Conservation (phyloP, 257 asterid genomes). For the Solanum paucissectum region DNA sequence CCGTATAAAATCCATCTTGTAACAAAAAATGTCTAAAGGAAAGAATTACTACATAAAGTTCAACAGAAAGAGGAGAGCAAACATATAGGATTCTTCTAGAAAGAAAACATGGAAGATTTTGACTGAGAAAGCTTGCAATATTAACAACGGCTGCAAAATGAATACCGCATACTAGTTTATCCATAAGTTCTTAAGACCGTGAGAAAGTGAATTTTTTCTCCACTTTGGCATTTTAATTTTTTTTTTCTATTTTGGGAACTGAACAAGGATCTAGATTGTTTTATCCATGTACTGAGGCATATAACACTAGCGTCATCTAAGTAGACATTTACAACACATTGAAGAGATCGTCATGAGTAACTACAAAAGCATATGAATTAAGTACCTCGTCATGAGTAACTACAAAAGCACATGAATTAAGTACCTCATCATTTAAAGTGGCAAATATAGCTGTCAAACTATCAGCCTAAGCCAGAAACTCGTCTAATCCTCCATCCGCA, state of each 20-base stretch:
- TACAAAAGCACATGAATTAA: neutral
- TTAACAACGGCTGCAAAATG: neutral
- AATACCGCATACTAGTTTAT: neutral
- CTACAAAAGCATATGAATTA: neutral
- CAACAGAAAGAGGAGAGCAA: neutral
- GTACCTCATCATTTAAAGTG: slow-evolving; percentile 97
- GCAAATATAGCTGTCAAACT: slow-evolving; percentile 94
- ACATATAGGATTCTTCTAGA: neutral
- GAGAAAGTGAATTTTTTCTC: neutral
- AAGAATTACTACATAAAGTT: neutral
- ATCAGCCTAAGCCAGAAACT: slow-evolving; percentile 93
- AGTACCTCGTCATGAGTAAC: slow-evolving; percentile 59
- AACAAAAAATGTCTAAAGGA: neutral
- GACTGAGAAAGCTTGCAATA: neutral
- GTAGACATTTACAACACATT: neutral
- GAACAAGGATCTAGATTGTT: neutral
- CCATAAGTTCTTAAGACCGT: neutral
- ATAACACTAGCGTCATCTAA: neutral
- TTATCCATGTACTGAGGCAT: neutral
- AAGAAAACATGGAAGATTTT: neutral
- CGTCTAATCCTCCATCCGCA: slow-evolving; percentile 78
- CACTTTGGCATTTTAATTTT: neutral
- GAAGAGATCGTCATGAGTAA: neutral
- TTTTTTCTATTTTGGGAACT: neutral
- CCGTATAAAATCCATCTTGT: neutral